Conservation (phyloP, 2,329 filamentous ascomycete species). For the Aspergillus latus region DNA sequence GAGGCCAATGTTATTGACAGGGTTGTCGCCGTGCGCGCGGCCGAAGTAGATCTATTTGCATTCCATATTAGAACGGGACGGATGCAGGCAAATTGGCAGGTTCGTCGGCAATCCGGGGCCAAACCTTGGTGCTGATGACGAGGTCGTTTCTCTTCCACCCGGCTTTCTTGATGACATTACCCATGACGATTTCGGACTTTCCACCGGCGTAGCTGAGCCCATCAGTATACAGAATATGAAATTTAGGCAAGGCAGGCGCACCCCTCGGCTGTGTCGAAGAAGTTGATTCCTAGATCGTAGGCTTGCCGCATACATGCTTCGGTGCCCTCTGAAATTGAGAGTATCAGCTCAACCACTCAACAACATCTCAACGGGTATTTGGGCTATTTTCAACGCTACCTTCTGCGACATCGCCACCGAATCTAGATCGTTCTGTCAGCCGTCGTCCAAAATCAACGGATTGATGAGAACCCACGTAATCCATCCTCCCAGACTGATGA, state of each 20-base stretch:
- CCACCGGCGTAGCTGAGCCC: conserved; percentile 48
- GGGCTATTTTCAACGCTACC: neutral
- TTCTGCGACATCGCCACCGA: conserved; percentile 10
- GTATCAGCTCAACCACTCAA: neutral
- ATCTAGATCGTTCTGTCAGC: neutral
- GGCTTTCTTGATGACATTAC: conserved; percentile 56
- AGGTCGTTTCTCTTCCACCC: conserved; percentile 58
- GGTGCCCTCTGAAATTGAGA: conserved; percentile 20
- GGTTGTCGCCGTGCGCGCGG: conserved; percentile 58
- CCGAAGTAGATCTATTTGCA: conserved; percentile 61
- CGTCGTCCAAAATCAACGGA: neutral
- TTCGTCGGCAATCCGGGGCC: too few species aligned
- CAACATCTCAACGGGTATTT: neutral
- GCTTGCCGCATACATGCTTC: conserved; percentile 51
- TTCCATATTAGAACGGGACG: neutral
- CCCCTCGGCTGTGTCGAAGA: conserved; percentile 58
- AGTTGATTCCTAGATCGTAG: conserved; percentile 59
- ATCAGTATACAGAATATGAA: neutral
- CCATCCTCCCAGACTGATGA: conserved; percentile 62
- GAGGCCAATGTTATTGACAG: conserved; percentile 67
- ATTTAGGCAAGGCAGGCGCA: conserved; percentile 9
- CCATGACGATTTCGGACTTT: conserved; percentile 56
- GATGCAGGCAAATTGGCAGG: neutral
- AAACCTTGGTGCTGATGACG: conserved; percentile 38
- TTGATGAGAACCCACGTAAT: conserved; percentile 24